A percentile compares a stretch with the other conserved stretches of the same genome.
These are phyloP conservation scores for Penicillium frequentans DNA, from an alignment of 2,329 filamentous ascomycete genomes.

Conservation along the genomic window DNA sequence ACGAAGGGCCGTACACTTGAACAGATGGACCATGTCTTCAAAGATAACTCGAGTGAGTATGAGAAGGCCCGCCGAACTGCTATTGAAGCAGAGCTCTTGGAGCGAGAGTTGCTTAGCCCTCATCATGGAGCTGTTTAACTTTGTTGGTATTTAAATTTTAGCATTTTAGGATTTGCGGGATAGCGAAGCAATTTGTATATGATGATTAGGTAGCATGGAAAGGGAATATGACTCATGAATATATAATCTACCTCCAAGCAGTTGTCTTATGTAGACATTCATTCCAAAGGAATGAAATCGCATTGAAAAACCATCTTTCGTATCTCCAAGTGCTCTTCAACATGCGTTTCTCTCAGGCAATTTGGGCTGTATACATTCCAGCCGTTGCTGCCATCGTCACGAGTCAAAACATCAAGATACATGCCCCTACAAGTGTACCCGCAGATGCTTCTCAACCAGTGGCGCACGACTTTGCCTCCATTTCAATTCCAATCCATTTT, in stretches of 20 bases:
- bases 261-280: neutral
- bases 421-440: too few relatives aligned
- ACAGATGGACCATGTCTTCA: slow-evolving; percentile 53
- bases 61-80: slow-evolving; percentile 30
- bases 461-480: too few relatives aligned
- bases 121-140: neutral
- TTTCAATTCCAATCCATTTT: too few relatives aligned
- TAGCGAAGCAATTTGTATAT: neutral
- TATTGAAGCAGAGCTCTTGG: slow-evolving; percentile 34
- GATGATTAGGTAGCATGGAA: neutral
- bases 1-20: slow-evolving; percentile 58
- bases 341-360: too few relatives aligned
- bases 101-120: neutral
- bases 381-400: too few relatives aligned
- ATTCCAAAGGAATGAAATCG: too few relatives aligned
- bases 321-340: too few relatives aligned
- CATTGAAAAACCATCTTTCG: too few relatives aligned
- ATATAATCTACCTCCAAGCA: neutral
- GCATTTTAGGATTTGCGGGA: neutral
- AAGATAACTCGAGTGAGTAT: slow-evolving; percentile 35
- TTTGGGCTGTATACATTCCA: too few relatives aligned
- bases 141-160: neutral
- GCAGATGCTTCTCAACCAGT: too few relatives aligned
- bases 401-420: too few relatives aligned
- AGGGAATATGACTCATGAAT: neutral